Percentiles rank a stretch among this genome's conserved stretches.
phyloP scores from a whole-genome alignment of 208 protist genomes.

The Trypanosoma grayi region DNA sequence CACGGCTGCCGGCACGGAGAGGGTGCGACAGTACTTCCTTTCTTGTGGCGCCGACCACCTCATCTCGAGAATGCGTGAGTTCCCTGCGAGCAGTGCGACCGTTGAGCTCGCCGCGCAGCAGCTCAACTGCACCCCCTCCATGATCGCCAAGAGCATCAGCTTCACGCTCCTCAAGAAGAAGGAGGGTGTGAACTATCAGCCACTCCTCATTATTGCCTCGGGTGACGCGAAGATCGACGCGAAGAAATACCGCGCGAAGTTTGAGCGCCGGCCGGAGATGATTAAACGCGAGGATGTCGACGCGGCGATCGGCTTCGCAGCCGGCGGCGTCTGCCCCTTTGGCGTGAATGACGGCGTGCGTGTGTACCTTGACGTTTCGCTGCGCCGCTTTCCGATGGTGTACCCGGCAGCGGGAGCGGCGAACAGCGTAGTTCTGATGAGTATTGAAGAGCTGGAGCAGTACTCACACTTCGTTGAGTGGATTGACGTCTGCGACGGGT shows the following conservation, averaged over 20 bases:
- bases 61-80: conserved; percentile 41
- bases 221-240: conserved; percentile 49
- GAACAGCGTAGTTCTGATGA: conserved; percentile 43
- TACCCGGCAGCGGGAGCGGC: conserved; percentile 47
- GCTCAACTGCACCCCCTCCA: conserved; percentile 39
- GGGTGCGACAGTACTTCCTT: conserved; percentile 37
- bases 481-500: conserved; percentile 44
- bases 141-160: conserved; percentile 66
- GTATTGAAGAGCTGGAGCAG: conserved; percentile 49
- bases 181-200: conserved; percentile 28
- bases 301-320: conserved; percentile 38
- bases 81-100: conserved; percentile 50
- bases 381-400: conserved; percentile 51
- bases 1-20: conserved; percentile 23
- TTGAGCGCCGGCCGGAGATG: conserved; percentile 42
- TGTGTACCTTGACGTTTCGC: conserved; percentile 67
- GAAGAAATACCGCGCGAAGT: conserved; percentile 51
- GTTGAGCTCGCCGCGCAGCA: conserved; percentile 44
- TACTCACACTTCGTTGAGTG: conserved; percentile 69
- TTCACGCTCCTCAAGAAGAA: conserved; percentile 34
- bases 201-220: conserved; percentile 46
- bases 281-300: conserved; percentile 56
- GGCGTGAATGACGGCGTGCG: conserved; percentile 42
- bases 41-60: conserved; percentile 27
- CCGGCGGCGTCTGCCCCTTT: conserved; percentile 65